Base-by-base conservation (phyloP, 495 filamentous ascomycete genomes). In the Penicillium subrubescens region DNA sequence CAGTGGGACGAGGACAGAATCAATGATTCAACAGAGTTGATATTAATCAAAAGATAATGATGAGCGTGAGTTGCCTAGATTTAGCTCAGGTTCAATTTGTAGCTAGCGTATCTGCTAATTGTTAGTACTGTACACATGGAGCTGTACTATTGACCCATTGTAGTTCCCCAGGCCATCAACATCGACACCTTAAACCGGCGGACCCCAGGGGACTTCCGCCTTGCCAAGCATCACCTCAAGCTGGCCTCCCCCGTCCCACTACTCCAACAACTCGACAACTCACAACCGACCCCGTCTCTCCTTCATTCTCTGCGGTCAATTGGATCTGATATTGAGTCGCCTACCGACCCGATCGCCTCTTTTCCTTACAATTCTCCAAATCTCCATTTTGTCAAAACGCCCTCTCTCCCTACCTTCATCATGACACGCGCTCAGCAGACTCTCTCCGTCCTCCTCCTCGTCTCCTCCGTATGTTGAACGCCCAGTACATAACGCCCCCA, bases 381-480 rank as follows among this genome's bases (percentile, higher is more conserved):
- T 27, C 46, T 27, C 23, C 61, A 14, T n/a, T 10, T 25, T 61
- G 50, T 27, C 19, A 19, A 65, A n/a, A 35, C 21, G 14, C 8
- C 43, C 44, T 27, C 43, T 37, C 58, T 43, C 33, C 51, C 56
- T 27, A 25, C 63, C 39, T 62, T 66, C 73, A 76, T 50, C 67
- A 99, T 97, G 95, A 97, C 95, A 66, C 92, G 92, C 77, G 95
- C 95, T 25, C 91, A 94, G 73, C 94, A 99, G 77, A 93, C 90
- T 65, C 87, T 97, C 74, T 96, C 93, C 46, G 81, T 96, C 63
- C 87, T 87, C 67, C 87, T 97, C 68, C 87, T 97, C 61, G 82
- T 94, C 73, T 91, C 90, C 75, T 97, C 94, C 27, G 94, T 98
- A 85, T 54, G 83, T 60, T 53, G 59, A 76, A 46, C 27, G 33